Base-by-base conservation (phyloP, 768 basidiomycete species). In the Lactifluus pinguis region DNA sequence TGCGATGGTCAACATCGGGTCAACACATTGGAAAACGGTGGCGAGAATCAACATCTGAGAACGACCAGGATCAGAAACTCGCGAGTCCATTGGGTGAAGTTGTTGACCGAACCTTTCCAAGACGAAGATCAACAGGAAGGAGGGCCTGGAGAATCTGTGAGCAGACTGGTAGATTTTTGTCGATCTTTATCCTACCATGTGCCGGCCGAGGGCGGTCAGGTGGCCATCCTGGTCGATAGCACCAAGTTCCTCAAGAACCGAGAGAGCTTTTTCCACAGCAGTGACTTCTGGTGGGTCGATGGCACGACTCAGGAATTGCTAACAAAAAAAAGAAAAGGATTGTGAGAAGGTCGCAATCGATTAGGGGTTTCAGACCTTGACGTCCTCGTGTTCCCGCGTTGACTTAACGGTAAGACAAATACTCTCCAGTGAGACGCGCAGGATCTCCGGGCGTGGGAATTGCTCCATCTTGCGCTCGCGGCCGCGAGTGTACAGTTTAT, bases 371-470 rank as follows among this genome's bases (percentile, higher is more conserved):
- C 62, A 25, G 53, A 85, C 88, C 72, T 85, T 86, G 48, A 92
- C 87, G 68, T 95, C 88, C 62, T 85, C 85, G 9, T 85, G 76
- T 68, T 87, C 84, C 50, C 85, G 76, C 75, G 85, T 86, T 4
- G 83, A 85, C 71, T 95, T 98, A 39, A 93, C 86, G 4, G 86
- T 82, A 57, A 98, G 74, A 6, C 85, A 85, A 39, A 95, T 78
- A 36, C 80, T 86, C 70, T 97, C 93, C 30, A 98, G 73, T 3
- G 94, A 91, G 6, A 90, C 87, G 17, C 94, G 80, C 41, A 89
- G 76, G 50, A 98, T 95, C 72, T 98, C 95, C 0, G 95, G 95
- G 0, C 86, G 75, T 6, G 93, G 85, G 71, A 87, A 93, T 9
- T 77, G 71, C 1, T 73, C 75, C 87, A 94, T 84, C 45, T 77